phyloP scores from a whole-genome alignment of 495 filamentous ascomycete species.

The Durotheca rogersii region DNA sequence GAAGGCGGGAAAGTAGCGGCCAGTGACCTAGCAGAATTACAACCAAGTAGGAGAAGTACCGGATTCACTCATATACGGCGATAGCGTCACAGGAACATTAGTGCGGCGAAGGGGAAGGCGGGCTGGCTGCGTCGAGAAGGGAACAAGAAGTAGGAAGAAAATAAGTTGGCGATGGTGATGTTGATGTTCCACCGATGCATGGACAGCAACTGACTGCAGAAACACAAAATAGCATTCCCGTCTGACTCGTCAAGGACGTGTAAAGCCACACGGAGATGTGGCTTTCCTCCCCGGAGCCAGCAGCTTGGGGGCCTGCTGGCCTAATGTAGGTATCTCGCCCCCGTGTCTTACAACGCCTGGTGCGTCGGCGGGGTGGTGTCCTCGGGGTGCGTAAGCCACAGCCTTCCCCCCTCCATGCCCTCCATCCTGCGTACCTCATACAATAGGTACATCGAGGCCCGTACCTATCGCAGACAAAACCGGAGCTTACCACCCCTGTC shows the following conservation, averaged over 20 bases:
- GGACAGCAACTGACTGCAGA: slow-evolving; percentile 1
- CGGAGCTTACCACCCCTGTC: too few relatives aligned
- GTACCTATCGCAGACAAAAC: too few relatives aligned
- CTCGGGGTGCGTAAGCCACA: slow-evolving; percentile 1
- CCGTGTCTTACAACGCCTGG: too few relatives aligned
- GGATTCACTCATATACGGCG: slow-evolving; percentile 6
- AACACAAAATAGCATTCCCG: not conserved
- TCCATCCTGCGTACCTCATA: too few relatives aligned
- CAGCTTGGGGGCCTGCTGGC: too few relatives aligned
- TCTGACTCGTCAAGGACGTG: too few relatives aligned
- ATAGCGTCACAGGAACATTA: slow-evolving; percentile 6
- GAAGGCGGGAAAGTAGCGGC: slow-evolving; percentile 7
- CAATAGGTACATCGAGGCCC: too few relatives aligned
- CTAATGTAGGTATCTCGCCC: too few relatives aligned
- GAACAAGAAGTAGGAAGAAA: not conserved
- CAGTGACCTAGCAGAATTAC: not conserved
- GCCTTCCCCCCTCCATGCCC: too few relatives aligned
- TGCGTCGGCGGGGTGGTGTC: too few relatives aligned
- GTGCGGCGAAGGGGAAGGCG: not conserved
- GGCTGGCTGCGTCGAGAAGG: not conserved
- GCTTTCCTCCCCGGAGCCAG: too few relatives aligned
- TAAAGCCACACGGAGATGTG: slow-evolving; percentile 30
- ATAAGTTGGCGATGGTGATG: not conserved
- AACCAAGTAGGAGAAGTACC: slow-evolving; percentile 11
- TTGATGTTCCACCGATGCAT: slow-evolving; percentile 13